Base-by-base conservation (phyloP, 2,329 filamentous ascomycete genomes). In the Aspergillus sp. region DNA sequence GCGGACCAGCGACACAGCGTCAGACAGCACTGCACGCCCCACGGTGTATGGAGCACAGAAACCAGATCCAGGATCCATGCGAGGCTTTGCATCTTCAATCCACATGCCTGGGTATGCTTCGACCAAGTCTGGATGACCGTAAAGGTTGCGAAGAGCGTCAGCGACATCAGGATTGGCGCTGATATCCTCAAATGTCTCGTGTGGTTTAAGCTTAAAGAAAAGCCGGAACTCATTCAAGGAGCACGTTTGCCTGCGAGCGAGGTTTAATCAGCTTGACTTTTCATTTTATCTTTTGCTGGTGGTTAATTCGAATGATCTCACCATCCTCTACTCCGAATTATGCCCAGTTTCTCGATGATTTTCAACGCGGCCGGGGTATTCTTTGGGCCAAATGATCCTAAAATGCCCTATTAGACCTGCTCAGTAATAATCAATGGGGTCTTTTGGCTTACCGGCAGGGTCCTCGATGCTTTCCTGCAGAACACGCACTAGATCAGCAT, bases 21-120 rank as follows among this genome's bases (percentile, higher is more conserved):
- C 70, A 6, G 65, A 66, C 12, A 73, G 58, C 31, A 73, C 61
- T 3, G 66, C 67, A 40, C 61, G 48, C 11, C 63, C 61, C 31
- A 69, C 60, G 0, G 68, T 69, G 43, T 61, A 67, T 1, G 62
- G 62, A 19, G 65, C 62, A 40, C 64, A 65, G n/a, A 65, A 58
- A 40, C 65, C 65, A 36, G 59, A 62, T 34, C 66, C 65, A 29
- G 66, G 66, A 33, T 56, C 55, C 58, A 66, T 56, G 2, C 60
- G 60, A 12, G 60, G 51, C 45, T 69, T 69, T 5, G 64, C 59
- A 47, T 68, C 66, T 47, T 69, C 66, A 13, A 60, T 56, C 48
- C 86, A 76, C 2, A 87, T 65, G 7, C 84, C 84, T 0, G 83
- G 83, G 55, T 87, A 87, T 5, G 87, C 69, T 57, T 88, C 84